phyloP scores from a whole-genome alignment of 2,329 filamentous ascomycete species.

The Colletotrichum australisinense region DNA sequence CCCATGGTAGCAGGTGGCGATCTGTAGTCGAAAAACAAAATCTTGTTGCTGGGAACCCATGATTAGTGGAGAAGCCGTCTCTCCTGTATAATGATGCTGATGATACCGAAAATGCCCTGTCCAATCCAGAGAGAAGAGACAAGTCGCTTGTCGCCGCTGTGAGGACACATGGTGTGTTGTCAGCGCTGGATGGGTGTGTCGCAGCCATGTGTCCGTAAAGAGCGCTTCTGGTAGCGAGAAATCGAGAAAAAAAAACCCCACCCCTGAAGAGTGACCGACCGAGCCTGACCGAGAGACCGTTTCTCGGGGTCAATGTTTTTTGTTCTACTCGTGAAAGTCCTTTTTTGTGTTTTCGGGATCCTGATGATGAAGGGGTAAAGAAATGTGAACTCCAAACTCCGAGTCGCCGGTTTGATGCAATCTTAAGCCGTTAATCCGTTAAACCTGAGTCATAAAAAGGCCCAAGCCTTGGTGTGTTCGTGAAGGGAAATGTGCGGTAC shows the following conservation, averaged over 20 bases:
- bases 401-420: conserved; percentile 36
- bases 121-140: conserved; percentile 1
- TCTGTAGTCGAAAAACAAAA: conserved; percentile 21
- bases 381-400: conserved; percentile 36
- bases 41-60: conserved; percentile 22
- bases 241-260: background rate
- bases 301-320: conserved; percentile 21
- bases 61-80: conserved; percentile 18
- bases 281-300: conserved; percentile 25
- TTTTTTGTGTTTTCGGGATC: conserved; percentile 19
- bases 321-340: conserved; percentile 20
- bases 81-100: conserved; percentile 20
- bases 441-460: conserved; percentile 29
- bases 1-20: conserved; percentile 34
- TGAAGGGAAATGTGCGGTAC: conserved; percentile 16
- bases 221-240: background rate
- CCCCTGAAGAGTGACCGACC: conserved; percentile 13
- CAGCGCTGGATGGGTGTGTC: background rate
- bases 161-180: conserved; percentile 13
- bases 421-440: conserved; percentile 36
- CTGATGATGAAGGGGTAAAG: conserved; percentile 14
- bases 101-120: conserved; percentile 13
- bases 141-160: background rate
- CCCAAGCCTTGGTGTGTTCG: conserved; percentile 23
- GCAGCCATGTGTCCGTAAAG: background rate